Evolutionary conservation across 2,329 filamentous ascomycete species (phyloP).

Genomic region (Diaporthe velutina): DNA sequence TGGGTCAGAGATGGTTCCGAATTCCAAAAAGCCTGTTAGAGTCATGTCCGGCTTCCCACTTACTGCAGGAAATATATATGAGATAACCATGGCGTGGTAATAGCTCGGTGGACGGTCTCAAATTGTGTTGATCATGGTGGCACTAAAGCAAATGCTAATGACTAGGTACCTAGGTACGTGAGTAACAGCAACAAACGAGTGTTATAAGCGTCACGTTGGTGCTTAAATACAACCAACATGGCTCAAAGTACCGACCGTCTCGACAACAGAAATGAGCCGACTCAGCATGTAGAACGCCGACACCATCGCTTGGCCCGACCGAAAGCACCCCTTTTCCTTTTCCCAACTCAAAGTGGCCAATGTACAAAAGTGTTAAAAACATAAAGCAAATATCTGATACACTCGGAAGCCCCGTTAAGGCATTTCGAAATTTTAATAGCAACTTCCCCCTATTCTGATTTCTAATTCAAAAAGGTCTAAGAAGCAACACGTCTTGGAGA

Average conservation of each 20-base stretch:
- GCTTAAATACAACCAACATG: too few relatives aligned
- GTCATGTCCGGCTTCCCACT: neutral
- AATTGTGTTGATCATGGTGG: neutral
- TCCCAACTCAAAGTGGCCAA: neutral
- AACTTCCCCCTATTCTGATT: conserved; percentile 13
- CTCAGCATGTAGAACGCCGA: neutral
- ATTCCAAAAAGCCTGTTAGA: neutral
- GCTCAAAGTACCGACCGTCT: neutral
- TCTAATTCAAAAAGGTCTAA: conserved; percentile 31
- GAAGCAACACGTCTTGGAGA: conserved; percentile 25
- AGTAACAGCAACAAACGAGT: neutral
- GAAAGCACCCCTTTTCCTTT: neutral
- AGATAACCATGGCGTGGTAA: neutral
- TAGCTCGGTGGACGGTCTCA: neutral
- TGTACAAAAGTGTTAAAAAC: neutral
- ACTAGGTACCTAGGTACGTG: neutral
- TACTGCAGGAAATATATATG: neutral
- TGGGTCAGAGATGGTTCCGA: neutral
- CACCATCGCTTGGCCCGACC: conserved; percentile 21
- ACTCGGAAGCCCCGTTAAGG: neutral
- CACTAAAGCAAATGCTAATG: neutral
- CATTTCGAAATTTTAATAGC: conserved; percentile 17
- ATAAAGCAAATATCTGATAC: conserved; percentile 14
- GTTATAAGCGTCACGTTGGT: neutral
- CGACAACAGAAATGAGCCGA: neutral